Evolutionary conservation across 768 basidiomycete species (phyloP).

Genomic region (Vararia minispora): DNA sequence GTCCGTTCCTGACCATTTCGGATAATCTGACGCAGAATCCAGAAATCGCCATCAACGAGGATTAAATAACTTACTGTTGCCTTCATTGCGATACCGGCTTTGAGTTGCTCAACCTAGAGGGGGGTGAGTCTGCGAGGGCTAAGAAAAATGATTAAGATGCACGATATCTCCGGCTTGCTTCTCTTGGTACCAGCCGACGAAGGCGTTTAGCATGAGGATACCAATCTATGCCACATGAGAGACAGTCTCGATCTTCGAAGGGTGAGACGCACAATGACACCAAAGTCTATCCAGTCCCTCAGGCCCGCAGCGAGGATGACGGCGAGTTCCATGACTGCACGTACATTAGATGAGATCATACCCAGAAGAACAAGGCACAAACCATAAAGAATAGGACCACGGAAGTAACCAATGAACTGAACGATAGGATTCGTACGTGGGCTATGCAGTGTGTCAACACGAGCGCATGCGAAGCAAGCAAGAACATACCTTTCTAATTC

Average conservation of each 20-base stretch:
- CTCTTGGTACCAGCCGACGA: conserved; percentile 35
- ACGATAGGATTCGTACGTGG: conserved; percentile 29
- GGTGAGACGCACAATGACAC: conserved; percentile 28
- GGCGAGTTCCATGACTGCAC: conserved; percentile 33
- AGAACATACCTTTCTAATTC: conserved; percentile 28
- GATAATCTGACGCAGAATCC: conserved; percentile 18
- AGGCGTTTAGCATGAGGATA: conserved; percentile 31
- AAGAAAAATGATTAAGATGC: not conserved
- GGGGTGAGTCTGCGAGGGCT: not conserved
- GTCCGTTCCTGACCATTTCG: conserved; percentile 30
- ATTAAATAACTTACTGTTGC: conserved; percentile 17
- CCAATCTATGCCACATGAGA: conserved; percentile 20
- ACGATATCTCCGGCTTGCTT: conserved; percentile 38
- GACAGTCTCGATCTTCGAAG: not conserved
- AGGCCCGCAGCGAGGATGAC: conserved; percentile 34
- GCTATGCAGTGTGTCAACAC: conserved; percentile 12
- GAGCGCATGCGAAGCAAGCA: not conserved
- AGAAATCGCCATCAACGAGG: not conserved
- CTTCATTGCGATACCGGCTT: conserved; percentile 34
- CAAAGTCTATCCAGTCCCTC: conserved; percentile 37
- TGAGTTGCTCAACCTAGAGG: conserved; percentile 27
- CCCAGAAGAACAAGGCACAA: not conserved
- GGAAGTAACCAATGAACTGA: conserved; percentile 34
- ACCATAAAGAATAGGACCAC: conserved; percentile 29
- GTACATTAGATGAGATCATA: not conserved